Evolutionary conservation across 2,329 filamentous ascomycete species (phyloP), one percentile per base, ranked within the genome.

Genomic region (Colletotrichum chlorophyti): DNA sequence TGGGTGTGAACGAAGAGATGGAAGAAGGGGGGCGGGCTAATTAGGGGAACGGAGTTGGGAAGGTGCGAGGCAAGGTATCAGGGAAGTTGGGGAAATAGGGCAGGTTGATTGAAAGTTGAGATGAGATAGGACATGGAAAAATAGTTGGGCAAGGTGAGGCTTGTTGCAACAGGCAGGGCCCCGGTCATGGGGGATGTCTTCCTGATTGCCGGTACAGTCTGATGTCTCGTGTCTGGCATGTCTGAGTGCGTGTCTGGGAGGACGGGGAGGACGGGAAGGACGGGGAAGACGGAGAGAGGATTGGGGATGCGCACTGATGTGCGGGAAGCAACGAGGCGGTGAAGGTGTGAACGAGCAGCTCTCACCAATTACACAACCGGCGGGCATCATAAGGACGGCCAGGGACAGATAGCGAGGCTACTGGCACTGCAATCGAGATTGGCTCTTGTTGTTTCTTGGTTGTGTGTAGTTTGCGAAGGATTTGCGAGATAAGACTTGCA

Each of bases 271-370:
- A 57, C 40, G 55, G 37, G 42, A 46, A 40, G 43, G 37, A 59
- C n/a, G n/a, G n/a, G n/a, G n/a, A n/a, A n/a, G n/a, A n/a, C n/a
- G n/a, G n/a, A n/a, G n/a, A n/a, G n/a, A n/a, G n/a, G n/a, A n/a
- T n/a, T 49, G 55, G 37, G 40, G 51, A 59, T 55, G 55, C 32
- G 55, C 55, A 55, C 55, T 59, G 46, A 60, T 60, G 52, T 60
- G 58, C 53, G 58, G 58, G 58, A 53, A 51, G 58, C 58, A 53
- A 46, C 48, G 60, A 62, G 57, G 60, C 60, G 60, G 60, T 62
- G 60, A 62, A 50, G 60, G 55, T 55, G 60, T 62, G 60, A 55
- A 19, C 46, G 55, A 60, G 60, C 60, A 47, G 43, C 54, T 59
- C 55, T 62, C 46, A 31, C 60, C 60, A 62, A 60, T 60, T 32